phyloP scores from a whole-genome alignment of 2,329 filamentous ascomycete species.

The Diaporthe ampelina region DNA sequence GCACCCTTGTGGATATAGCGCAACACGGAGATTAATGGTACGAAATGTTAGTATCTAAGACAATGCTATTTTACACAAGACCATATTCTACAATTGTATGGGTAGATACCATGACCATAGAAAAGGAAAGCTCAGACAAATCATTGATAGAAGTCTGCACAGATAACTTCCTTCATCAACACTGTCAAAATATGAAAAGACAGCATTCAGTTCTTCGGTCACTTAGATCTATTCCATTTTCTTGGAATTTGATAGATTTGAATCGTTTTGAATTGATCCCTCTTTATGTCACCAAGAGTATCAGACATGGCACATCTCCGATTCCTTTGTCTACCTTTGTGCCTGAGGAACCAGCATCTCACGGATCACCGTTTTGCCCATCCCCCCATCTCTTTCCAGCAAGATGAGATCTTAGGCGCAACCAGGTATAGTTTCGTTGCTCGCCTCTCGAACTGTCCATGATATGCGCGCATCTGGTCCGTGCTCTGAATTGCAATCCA shows the following conservation, averaged over 20 bases:
- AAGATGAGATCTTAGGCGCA: not conserved
- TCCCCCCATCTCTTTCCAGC: not conserved
- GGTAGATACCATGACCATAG: too few species aligned
- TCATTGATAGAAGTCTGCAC: too few species aligned
- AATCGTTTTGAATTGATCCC: not conserved
- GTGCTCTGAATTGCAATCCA: slow-evolving; percentile 6
- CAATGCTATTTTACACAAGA: too few species aligned
- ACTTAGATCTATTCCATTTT: not conserved
- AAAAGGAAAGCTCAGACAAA: too few species aligned
- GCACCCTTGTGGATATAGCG: too few species aligned
- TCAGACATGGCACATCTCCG: not conserved
- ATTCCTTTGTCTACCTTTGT: not conserved
- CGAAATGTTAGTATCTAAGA: too few species aligned
- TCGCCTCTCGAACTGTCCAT: slow-evolving; percentile 25
- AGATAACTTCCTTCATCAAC: too few species aligned
- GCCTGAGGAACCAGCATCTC: not conserved
- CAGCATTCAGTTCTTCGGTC: not conserved
- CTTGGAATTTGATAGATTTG: not conserved
- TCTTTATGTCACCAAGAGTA: not conserved
- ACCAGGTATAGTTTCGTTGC: not conserved
- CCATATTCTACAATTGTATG: too few species aligned
- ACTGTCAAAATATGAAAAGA: not conserved
- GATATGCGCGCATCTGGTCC: not conserved
- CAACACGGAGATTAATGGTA: too few species aligned
- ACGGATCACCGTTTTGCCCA: not conserved